Percentiles rank a stretch among this genome's conserved stretches.
Conservation (phyloP, 441 rosid species). For the Corymbia calophylla region DNA sequence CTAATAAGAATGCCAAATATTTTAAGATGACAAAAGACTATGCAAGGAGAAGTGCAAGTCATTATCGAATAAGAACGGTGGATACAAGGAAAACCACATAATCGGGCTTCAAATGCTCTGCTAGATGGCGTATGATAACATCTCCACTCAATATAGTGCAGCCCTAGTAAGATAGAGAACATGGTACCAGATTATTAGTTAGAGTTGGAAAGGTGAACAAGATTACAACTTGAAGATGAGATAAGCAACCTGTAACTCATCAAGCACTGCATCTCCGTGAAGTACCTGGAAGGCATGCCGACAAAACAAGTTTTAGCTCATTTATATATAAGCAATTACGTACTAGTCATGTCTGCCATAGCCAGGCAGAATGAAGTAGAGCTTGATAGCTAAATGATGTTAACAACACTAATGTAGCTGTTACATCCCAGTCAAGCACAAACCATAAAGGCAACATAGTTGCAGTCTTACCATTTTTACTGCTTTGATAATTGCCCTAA, state of each 20-base stretch:
- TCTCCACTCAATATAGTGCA: slow-evolving; percentile 97
- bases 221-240: neutral
- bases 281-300: slow-evolving; percentile 47
- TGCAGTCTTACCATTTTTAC: neutral
- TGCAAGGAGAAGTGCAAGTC: neutral
- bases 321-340: neutral
- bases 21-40: neutral
- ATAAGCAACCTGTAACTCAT: slow-evolving; percentile 45
- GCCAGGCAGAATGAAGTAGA: neutral
- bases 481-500: neutral
- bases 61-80: slow-evolving; percentile 9
- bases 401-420: neutral
- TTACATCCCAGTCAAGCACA: neutral
- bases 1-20: neutral
- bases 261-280: slow-evolving; percentile 98
- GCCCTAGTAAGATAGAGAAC: slow-evolving; percentile 34
- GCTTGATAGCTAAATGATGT: neutral
- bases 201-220: neutral
- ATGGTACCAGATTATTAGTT: neutral
- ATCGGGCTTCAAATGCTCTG: slow-evolving; percentile 68
- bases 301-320: neutral
- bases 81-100: slow-evolving; percentile 96
- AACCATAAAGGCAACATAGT: neutral
- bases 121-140: slow-evolving; percentile 86
- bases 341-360: neutral